phyloP scores from a whole-genome alignment of 208 protist genomes.

The Endotrypanum monterogeii region DNA sequence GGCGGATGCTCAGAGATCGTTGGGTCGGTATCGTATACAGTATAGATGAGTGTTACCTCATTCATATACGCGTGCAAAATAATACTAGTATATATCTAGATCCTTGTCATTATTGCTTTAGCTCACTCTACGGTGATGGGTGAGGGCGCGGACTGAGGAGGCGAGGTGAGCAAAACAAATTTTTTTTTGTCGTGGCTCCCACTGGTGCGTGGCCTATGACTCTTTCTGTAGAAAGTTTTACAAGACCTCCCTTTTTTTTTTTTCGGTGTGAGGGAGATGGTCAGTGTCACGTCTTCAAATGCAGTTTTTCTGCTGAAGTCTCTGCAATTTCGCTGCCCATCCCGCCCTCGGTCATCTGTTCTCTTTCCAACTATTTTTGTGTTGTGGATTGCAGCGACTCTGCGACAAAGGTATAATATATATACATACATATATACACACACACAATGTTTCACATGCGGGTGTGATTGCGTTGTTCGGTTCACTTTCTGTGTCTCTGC shows the following conservation, averaged over 20 bases:
- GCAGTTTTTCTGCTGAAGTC: neutral
- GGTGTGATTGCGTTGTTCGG: too few species aligned
- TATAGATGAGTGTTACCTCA: neutral
- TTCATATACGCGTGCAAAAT: neutral
- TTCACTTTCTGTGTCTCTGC: too few species aligned
- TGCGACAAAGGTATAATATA: too few species aligned
- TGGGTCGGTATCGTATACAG: neutral
- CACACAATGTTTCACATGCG: too few species aligned
- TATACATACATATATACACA: too few species aligned
- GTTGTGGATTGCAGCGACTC: too few species aligned
- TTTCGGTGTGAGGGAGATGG: neutral
- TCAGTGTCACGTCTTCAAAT: neutral
- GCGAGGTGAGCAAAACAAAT: neutral
- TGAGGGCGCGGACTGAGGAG: neutral
- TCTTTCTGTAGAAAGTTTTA: neutral
- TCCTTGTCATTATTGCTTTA: too few species aligned
- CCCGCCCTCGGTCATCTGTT: neutral
- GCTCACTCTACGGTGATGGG: neutral
- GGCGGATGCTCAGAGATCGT: neutral
- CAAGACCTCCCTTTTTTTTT: neutral
- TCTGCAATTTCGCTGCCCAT: neutral
- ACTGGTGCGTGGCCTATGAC: neutral
- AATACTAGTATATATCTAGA: neutral
- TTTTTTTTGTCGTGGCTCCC: neutral
- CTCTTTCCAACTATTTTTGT: neutral